phyloP scores from a whole-genome alignment of 768 basidiomycete species.

The Antrodiella citrinella region DNA sequence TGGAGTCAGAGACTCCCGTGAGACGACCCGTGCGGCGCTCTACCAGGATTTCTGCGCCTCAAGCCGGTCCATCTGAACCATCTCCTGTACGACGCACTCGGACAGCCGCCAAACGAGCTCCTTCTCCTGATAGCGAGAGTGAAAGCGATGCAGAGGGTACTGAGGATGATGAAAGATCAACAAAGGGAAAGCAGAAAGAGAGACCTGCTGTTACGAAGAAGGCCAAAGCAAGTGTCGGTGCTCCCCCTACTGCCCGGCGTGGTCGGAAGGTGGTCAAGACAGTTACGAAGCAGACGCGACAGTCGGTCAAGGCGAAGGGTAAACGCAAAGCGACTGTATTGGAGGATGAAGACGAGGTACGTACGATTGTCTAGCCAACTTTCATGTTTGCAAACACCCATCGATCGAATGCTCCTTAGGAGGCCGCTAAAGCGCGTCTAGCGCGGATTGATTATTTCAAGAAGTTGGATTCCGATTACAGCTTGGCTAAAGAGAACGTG shows the following conservation, averaged over 20 bases:
- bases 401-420: conserved; percentile 7
- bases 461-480: conserved; percentile 19
- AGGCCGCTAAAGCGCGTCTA: conserved; percentile 14
- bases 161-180: not conserved
- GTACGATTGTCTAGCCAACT: conserved; percentile 6
- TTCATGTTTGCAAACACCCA: not conserved
- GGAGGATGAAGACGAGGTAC: conserved; percentile 18
- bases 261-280: not conserved
- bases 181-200: not conserved
- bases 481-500: conserved; percentile 22
- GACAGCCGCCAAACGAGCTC: not conserved
- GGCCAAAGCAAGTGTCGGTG: not conserved
- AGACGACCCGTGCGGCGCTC: not conserved
- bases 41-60: not conserved
- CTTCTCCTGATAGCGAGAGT: not conserved
- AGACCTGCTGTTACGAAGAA: too few relatives aligned
- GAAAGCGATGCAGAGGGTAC: not conserved
- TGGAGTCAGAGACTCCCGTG: not conserved
- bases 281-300: not conserved
- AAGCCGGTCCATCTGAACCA: conserved; percentile 1
- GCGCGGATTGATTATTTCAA: conserved; percentile 20
- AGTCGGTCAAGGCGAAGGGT: conserved; percentile 7
- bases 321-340: conserved; percentile 6
- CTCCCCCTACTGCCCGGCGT: conserved; percentile 1
- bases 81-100: not conserved